Percentiles rank a stretch among this genome's conserved stretches.
phyloP scores from a whole-genome alignment of 306 rosid species.

The Crataegus laevigata region DNA sequence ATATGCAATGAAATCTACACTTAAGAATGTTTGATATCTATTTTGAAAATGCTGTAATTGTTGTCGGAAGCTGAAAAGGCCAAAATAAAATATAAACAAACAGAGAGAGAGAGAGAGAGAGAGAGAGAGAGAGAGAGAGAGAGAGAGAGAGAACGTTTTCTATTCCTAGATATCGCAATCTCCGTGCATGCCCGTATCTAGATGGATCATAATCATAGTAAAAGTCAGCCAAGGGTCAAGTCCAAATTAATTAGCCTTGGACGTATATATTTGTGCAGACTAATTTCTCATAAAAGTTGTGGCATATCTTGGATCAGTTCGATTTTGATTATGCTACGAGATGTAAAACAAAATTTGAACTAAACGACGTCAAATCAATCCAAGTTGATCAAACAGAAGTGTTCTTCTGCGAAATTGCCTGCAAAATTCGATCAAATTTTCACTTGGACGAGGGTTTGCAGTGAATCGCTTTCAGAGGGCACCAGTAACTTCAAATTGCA shows the following conservation, averaged over 20 bases:
- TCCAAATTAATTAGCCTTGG: background rate
- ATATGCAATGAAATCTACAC: too few species aligned
- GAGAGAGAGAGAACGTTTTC: too few species aligned
- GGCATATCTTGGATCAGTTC: background rate
- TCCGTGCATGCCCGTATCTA: background rate
- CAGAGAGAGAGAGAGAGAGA: too few species aligned
- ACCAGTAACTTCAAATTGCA: background rate
- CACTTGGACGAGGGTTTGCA: background rate
- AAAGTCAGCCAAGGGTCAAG: background rate
- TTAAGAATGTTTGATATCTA: too few species aligned
- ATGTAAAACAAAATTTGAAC: background rate
- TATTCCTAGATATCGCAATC: too few species aligned
- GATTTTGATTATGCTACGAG: background rate
- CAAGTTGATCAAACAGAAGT: background rate
- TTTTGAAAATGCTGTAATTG: too few species aligned
- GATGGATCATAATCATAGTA: background rate
- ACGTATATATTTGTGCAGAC: background rate
- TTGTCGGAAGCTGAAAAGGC: too few species aligned
- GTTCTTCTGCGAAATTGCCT: background rate
- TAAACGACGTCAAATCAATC: background rate
- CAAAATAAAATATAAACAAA: too few species aligned
- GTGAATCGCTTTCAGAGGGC: background rate
- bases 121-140: too few species aligned
- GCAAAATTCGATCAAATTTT: background rate
- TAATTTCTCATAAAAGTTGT: background rate